Percentiles rank a stretch among this genome's conserved stretches.
phyloP scores from a whole-genome alignment of 768 basidiomycete species.

The Pleurotus citrinopileatus region DNA sequence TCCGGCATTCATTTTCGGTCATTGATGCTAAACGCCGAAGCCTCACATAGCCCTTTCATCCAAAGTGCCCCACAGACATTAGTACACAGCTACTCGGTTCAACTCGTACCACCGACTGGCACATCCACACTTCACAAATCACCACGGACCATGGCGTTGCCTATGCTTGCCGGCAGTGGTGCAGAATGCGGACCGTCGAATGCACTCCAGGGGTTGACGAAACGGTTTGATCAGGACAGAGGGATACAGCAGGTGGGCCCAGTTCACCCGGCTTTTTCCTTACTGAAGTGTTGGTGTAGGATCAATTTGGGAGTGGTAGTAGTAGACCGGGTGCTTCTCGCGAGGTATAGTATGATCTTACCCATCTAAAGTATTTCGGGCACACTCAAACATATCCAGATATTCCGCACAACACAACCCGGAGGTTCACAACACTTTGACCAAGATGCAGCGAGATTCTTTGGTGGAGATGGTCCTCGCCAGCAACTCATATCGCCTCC shows the following conservation, averaged over 20 bases:
- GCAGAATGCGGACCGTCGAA: constrained; percentile 87
- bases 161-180: constrained; percentile 65
- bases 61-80: too few species aligned
- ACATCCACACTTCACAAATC: too few species aligned
- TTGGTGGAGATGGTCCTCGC: constrained; percentile 33
- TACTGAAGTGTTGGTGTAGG: constrained; percentile 38
- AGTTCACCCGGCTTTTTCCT: constrained; percentile 13
- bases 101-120: too few species aligned
- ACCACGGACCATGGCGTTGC: constrained; percentile 67
- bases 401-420: constrained; percentile 36
- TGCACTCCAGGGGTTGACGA: constrained; percentile 75
- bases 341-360: constrained; percentile 40
- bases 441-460: constrained; percentile 73
- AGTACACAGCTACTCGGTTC: too few species aligned
- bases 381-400: neutral
- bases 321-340: constrained; percentile 59
- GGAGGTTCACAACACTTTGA: constrained; percentile 38
- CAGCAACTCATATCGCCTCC: constrained; percentile 25
- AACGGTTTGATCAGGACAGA: constrained; percentile 76
- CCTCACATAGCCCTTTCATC: too few species aligned
- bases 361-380: neutral
- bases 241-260: constrained; percentile 67
- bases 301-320: constrained; percentile 61
- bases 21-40: too few species aligned
- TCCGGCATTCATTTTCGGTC: too few species aligned